Base-by-base conservation (phyloP, 176 grass and related monocot genomes). In the Poa annua region DNA sequence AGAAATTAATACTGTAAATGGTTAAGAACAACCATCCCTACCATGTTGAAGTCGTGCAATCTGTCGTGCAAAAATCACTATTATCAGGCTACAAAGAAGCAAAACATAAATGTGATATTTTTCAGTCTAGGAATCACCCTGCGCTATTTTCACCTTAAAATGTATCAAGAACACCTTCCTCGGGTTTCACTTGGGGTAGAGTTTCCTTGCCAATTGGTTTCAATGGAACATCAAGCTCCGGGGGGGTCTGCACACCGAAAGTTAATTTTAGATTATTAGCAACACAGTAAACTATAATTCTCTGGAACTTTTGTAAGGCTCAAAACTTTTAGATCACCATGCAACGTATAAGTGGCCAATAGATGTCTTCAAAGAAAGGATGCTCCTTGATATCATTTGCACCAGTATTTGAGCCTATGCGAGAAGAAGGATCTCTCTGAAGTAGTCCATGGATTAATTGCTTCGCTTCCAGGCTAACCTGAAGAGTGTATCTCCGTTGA, bases 351-450 rank as follows among this genome's bases (percentile, higher is more conserved):
- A 99, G 93, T 21, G 96, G 85, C 96, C 93, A 99, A 78, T 92
- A 87, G 75, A 96, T 94, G 24, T 78, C 93, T 25, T 78, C 55
- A 74, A 99, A 99, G 78, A 99, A 96, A 5, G 91, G 87, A 85
- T 99, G 96, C 59, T 92, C 61, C 87, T 96, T 99, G 85, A 99
- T 93, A 74, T 95, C 96, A 85, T 92, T 96, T 88, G 96, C 93
- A 71, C 93, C 96, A 42, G 85, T 86, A 76, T 66, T 96, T 76
- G 91, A 89, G 61, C 93, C 93, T 57, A 96, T 74, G 86, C 96
- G 89, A 81, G 85, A 73, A 78, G 87, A 83, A 34, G 93, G 96
- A 80, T 99, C 96, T 90, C 92, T 93, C 33, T 92, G 86, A 78
- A 99, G 92, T 76, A 99, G 63, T 45, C 82, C 93, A 67, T 99